Conservation (phyloP, 2,329 filamentous ascomycete species). For the Claviceps pusilla region DNA sequence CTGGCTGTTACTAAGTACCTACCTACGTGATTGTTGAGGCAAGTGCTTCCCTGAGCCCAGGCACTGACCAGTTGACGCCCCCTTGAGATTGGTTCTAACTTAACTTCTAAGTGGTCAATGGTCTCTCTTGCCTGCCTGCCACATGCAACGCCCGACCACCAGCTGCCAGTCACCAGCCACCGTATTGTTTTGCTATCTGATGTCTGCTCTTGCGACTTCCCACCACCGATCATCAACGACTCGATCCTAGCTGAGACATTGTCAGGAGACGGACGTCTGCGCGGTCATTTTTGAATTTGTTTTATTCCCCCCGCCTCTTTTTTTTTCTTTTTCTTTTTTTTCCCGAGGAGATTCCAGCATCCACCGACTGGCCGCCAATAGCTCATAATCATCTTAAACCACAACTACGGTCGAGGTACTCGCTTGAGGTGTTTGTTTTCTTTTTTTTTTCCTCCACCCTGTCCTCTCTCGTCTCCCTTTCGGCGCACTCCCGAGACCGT, state of each 20-base stretch:
- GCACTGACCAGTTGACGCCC: not conserved
- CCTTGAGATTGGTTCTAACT: not conserved
- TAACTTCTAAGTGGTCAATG: too few relatives aligned
- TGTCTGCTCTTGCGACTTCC: not conserved
- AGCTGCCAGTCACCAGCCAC: not conserved
- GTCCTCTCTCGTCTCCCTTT: not conserved
- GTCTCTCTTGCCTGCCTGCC: not conserved
- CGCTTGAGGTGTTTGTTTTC: not conserved
- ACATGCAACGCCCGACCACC: not conserved
- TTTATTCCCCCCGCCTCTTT: not conserved
- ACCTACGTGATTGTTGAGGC: not conserved
- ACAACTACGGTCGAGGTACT: not conserved
- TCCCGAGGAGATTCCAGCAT: not conserved
- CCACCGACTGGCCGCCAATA: not conserved
- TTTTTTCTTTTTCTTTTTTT: not conserved
- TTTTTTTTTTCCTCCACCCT: not conserved
- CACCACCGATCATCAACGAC: not conserved
- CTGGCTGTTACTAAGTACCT: too few relatives aligned
- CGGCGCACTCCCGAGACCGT: not conserved
- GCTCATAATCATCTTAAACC: not conserved
- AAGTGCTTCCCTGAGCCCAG: not conserved
- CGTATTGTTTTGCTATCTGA: not conserved
- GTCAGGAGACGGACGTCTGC: too few relatives aligned
- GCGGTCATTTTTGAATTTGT: too few relatives aligned
- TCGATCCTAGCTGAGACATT: not conserved